Evolutionary conservation across 768 basidiomycete species (phyloP).

Genomic region (Boletus rubropictus): DNA sequence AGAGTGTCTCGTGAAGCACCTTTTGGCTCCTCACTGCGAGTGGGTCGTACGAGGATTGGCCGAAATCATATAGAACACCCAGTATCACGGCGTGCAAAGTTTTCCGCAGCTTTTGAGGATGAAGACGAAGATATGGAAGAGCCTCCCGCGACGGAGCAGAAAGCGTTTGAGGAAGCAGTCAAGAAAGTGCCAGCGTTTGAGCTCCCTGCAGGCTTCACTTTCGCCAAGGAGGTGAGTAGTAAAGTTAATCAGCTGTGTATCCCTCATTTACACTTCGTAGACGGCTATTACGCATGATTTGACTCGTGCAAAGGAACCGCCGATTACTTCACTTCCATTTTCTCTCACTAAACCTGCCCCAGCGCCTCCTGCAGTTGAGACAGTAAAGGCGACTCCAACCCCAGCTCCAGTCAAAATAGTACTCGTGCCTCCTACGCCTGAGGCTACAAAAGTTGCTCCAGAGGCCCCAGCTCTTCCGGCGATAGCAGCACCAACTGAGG

Average conservation of each 20-base stretch:
- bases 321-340: slow-evolving; percentile 58
- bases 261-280: slow-evolving; percentile 19
- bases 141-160: slow-evolving; percentile 39
- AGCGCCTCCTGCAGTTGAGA: slow-evolving; percentile 13
- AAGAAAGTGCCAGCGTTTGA: slow-evolving; percentile 53
- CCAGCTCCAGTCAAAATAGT: slow-evolving; percentile 20
- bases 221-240: slow-evolving; percentile 52
- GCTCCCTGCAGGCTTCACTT: slow-evolving; percentile 59
- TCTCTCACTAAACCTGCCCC: slow-evolving; percentile 43
- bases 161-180: slow-evolving; percentile 49
- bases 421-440: slow-evolving; percentile 24
- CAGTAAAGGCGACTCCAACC: slow-evolving; percentile 11
- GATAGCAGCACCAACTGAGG: slow-evolving; percentile 16
- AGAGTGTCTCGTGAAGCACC: slow-evolving; percentile 17
- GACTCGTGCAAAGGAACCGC: slow-evolving; percentile 55
- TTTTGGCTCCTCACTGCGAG: slow-evolving; percentile 51
- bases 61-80: slow-evolving; percentile 62
- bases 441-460: slow-evolving; percentile 17
- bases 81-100: slow-evolving; percentile 44
- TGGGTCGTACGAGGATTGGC: slow-evolving; percentile 53
- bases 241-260: neutral
- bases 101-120: slow-evolving; percentile 60
- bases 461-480: neutral
- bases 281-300: slow-evolving; percentile 36
- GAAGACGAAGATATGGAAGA: slow-evolving; percentile 41